Evolutionary conservation across 2,329 filamentous ascomycete genomes (phyloP), one percentile per base, ranked within the genome.

Genomic region (Talaromyces sp.): DNA sequence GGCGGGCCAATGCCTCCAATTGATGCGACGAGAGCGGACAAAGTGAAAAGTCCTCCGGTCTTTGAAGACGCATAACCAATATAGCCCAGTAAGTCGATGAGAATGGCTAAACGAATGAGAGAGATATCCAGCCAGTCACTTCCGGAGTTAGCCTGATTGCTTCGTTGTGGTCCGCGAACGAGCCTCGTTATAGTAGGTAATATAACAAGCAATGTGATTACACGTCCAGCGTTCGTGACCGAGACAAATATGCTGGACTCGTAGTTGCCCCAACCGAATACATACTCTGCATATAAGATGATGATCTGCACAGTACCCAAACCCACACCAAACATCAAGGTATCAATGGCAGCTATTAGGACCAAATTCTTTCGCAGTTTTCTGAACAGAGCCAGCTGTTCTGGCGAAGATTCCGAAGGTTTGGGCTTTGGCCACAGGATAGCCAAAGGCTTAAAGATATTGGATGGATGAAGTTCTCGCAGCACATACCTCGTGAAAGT

Each of bases 1-100:
- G 94, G 92, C 36, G 87, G 88, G 0, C 88, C 92, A 46, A 97
- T 86, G 1, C 92, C 92, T 22, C 93, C 93, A 39, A 95, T 75
- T 0, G 90, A 82, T 1, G 90, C 87, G 17, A 92, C 66, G 45
- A 89, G 78, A 50, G 90, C 93, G 17, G 86, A 88, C 0, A 84
- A 62, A 3, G 89, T 81, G 71, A 97, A 94, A 0, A 89, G 63
- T 0, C 77, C 73, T 2, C 84, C 81, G 1, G 78, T 81, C 1
- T 82, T 81, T 0, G 85, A 82, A 46, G 91, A 72, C 0, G 87
- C 78, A 68, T 92, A 97, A 2, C 91, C 91, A 0, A 87, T 66
- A 57, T 87, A 88, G 0, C 93, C 93, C 2, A 89, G 50, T 9
- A 89, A 77, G 65, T 97, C 93, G 11, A 91, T 88, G 0, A 89